Evolutionary conservation across 495 filamentous ascomycete species (phyloP).

Genomic region (Zalerion maritima): DNA sequence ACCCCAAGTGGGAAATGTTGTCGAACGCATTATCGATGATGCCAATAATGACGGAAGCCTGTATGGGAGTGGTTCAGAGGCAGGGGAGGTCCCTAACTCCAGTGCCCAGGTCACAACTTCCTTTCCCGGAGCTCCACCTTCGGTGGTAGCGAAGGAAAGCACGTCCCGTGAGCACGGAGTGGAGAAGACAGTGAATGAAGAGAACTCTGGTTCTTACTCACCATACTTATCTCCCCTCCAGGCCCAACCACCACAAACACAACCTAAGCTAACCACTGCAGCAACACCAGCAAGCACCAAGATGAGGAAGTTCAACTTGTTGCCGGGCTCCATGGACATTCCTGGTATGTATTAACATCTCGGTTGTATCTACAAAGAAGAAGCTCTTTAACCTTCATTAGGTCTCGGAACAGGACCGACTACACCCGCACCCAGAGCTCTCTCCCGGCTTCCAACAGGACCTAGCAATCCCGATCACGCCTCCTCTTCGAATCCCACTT

Average conservation of each 20-base stretch:
- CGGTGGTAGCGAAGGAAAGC: conserved; percentile 16
- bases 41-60: conserved; percentile 1
- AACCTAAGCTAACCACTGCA: too few species aligned
- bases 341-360: conserved; percentile 1
- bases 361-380: conserved; percentile 6
- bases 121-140: too few species aligned
- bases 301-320: conserved; percentile 10
- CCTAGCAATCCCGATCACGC: too few species aligned
- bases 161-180: conserved; percentile 17
- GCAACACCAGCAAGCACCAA: too few species aligned
- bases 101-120: too few species aligned
- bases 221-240: conserved; percentile 34
- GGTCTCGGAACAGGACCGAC: conserved; percentile 5
- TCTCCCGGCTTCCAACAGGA: not conserved
- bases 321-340: conserved; percentile 12
- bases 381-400: conserved; percentile 7
- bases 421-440: conserved; percentile 1
- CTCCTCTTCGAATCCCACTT: conserved; percentile 2
- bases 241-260: conserved; percentile 13
- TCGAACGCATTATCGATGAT: not conserved
- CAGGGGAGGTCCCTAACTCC: conserved; percentile 16
- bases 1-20: not conserved
- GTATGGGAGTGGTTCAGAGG: conserved; percentile 12
- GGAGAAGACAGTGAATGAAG: conserved; percentile 5
- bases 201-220: conserved; percentile 37